Evolutionary conservation across 768 basidiomycete genomes (phyloP).

Genomic region (Tricholoma matsutake): DNA sequence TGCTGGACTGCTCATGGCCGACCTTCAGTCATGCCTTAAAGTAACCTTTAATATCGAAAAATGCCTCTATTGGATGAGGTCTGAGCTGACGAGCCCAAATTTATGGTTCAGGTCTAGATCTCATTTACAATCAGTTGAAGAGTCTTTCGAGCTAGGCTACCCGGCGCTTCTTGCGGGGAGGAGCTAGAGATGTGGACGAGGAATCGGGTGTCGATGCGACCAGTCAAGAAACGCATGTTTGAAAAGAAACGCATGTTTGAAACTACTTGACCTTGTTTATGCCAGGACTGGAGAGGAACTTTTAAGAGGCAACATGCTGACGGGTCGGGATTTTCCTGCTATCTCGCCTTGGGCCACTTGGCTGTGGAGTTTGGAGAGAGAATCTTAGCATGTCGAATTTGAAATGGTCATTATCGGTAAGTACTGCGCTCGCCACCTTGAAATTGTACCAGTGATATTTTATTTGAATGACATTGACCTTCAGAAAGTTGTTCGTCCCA

Average conservation of each 20-base stretch:
- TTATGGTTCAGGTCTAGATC: conserved; percentile 7
- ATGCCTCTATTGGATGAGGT: too few relatives aligned
- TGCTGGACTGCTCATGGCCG: too few relatives aligned
- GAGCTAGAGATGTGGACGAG: conserved; percentile 18
- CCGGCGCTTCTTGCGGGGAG: conserved; percentile 23
- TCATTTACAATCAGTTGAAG: conserved; percentile 18
- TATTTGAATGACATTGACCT: too few relatives aligned
- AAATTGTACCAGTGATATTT: too few relatives aligned
- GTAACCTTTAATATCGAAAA: too few relatives aligned
- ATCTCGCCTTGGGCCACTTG: neutral
- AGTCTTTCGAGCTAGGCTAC: conserved; percentile 10
- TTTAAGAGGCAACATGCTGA: neutral
- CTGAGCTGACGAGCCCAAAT: too few relatives aligned
- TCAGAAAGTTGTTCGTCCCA: too few relatives aligned
- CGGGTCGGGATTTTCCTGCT: neutral
- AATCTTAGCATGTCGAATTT: neutral
- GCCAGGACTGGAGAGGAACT: conserved; percentile 4
- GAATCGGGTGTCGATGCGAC: conserved; percentile 17
- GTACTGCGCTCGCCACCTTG: neutral
- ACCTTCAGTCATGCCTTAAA: too few relatives aligned
- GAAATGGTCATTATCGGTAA: neutral
- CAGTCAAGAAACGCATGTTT: conserved; percentile 14
- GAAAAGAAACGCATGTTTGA: conserved; percentile 11
- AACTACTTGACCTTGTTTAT: conserved; percentile 9
- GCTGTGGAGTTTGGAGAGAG: neutral